Evolutionary conservation across 148 eudicot genomes (phyloP).

Genomic region (Arctostaphylos glauca): DNA sequence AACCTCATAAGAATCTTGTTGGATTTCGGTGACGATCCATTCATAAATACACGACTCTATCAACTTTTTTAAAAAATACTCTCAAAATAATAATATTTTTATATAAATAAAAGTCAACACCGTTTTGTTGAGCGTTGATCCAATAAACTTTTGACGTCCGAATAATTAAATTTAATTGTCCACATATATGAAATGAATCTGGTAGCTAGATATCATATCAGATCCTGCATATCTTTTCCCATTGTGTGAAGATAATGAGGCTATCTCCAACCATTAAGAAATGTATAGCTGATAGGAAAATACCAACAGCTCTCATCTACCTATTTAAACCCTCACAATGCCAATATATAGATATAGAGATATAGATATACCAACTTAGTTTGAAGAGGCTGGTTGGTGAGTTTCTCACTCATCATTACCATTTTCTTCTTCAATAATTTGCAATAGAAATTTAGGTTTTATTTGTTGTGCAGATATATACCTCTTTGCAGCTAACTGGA

Average conservation of each 20-base stretch:
- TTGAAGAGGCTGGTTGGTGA: background rate
- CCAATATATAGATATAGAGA: background rate
- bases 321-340: background rate
- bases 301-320: background rate
- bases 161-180: background rate
- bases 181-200: background rate
- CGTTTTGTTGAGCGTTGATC: background rate
- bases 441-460: background rate
- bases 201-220: background rate
- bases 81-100: too few relatives aligned
- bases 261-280: background rate
- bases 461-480: background rate
- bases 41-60: background rate
- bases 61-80: too few relatives aligned
- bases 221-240: background rate
- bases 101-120: too few relatives aligned
- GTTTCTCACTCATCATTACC: background rate
- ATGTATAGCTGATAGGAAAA: background rate
- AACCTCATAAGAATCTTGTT: background rate
- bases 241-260: background rate
- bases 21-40: background rate
- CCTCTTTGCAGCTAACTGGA: background rate
- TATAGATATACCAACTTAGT: background rate
- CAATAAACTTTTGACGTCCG: background rate
- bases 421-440: background rate